Base-by-base conservation (phyloP, 148 eudicot genomes). In the Camellia granthamiana region DNA sequence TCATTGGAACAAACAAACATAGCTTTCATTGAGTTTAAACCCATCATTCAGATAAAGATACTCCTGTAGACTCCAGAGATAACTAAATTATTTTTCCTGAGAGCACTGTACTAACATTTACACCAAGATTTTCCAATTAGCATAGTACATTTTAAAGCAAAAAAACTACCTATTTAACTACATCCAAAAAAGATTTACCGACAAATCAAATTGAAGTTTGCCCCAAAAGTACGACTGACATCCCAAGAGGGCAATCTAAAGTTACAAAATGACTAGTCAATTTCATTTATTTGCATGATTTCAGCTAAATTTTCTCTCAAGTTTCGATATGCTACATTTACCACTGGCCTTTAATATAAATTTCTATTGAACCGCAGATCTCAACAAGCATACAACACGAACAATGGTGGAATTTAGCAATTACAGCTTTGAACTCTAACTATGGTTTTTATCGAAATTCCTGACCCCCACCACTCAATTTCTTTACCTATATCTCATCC, bases 21-120 rank as follows among this genome's bases (percentile, higher is more conserved):
- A 19, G 63, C 4, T 23, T 51, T 77, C 12, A 49, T 5, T 15
- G 23, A 64, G n/a, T 21, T 19, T 77, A 77, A 76, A n/a, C 4
- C 58, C 70, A 23, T 72, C 79, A 18, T 8, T 19, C 38, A 7
- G 18, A 62, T 14, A 30, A 64, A 47, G 60, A 63, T 21, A 19
- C n/a, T 65, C 55, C 63, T 63, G 14, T 65, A 77, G 13, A 51
- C 30, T 77, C 8, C 70, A 77, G 64, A 66, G 55, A 38, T 41
- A 3, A 67, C 43, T 16, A 30, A 11, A 69, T 9, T 41, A 6
- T 78, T 41, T 52, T 78, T 41, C 72, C 38, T 7, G 13, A 63
- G 49, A 78, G 41, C 46, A 38, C 43, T 72, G 38, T 1, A 23
- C 42, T 51, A 21, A 52, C 13, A 51, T 65, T 8, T 13, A 65